These are phyloP conservation scores for Cantharellus cinnabarinus DNA, from an alignment of 768 basidiomycete species.

Conservation along the genomic window DNA sequence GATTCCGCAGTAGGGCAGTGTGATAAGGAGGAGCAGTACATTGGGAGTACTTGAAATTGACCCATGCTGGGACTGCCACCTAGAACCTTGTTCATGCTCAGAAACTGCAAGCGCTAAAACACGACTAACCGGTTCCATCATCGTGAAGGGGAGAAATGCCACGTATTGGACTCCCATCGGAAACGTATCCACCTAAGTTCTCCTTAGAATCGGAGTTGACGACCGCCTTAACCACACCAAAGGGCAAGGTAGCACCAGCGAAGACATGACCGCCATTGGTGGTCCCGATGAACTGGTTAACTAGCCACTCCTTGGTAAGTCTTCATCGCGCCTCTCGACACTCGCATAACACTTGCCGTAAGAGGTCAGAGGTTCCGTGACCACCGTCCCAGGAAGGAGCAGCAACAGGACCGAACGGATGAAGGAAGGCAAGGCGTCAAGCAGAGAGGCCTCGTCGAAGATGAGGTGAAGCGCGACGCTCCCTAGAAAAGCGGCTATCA, in stretches of 20 bases:
- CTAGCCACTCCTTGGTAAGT: slow-evolving; percentile 9
- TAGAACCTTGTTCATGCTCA: background rate
- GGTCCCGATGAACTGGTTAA: slow-evolving; percentile 44
- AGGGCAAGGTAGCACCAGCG: slow-evolving; percentile 46
- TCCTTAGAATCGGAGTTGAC: slow-evolving; percentile 47
- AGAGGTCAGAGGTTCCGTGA: too few species aligned
- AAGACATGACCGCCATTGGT: slow-evolving; percentile 46
- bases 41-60: background rate
- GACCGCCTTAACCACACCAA: slow-evolving; percentile 50
- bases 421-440: too few species aligned
- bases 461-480: too few species aligned
- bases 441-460: too few species aligned
- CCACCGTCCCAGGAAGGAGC: too few species aligned
- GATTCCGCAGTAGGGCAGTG: slow-evolving; percentile 13
- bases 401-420: too few species aligned
- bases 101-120: background rate
- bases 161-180: slow-evolving; percentile 15
- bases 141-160: slow-evolving; percentile 49
- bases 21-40: slow-evolving; percentile 13
- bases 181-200: slow-evolving; percentile 26
- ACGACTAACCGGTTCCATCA: slow-evolving; percentile 18
- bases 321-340: too few species aligned
- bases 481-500: too few species aligned
- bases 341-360: too few species aligned
- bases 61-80: background rate